Conservation (phyloP, 768 basidiomycete species). For the Podaxis sp. region DNA sequence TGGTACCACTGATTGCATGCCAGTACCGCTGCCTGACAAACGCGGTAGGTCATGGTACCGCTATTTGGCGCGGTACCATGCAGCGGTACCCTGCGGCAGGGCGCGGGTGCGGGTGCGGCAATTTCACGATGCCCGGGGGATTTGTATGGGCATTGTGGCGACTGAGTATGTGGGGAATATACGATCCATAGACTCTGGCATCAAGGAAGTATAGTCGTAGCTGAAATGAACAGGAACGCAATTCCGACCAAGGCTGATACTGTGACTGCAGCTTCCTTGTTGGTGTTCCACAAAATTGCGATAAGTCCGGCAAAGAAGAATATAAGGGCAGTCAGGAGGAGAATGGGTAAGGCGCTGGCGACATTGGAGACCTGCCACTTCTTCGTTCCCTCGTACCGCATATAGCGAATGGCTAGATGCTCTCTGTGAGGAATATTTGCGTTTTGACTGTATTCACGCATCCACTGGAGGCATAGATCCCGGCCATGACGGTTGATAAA, state of each 20-base stretch:
- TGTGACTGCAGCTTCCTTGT: conserved; percentile 13
- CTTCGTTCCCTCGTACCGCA: conserved; percentile 19
- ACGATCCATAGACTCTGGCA: conserved; percentile 1
- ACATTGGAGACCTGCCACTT: conserved; percentile 19
- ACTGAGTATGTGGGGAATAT: neutral
- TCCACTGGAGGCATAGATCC: conserved; percentile 23
- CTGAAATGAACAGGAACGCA: conserved; percentile 11
- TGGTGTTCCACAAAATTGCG: conserved; percentile 16
- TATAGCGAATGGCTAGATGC: conserved; percentile 13
- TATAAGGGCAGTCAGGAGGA: conserved; percentile 18
- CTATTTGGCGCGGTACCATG: no score
- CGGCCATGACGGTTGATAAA: conserved; percentile 16
- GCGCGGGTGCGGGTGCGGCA: no score
- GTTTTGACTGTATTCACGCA: conserved; percentile 20
- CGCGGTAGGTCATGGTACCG: no score
- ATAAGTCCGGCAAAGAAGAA: conserved; percentile 22
- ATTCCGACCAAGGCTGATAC: conserved; percentile 11
- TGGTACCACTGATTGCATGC: no score
- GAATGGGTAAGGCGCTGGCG: conserved; percentile 12
- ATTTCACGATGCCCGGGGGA: no score
- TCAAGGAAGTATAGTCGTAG: conserved; percentile 17
- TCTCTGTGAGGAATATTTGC: conserved; percentile 11
- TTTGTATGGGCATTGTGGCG: neutral
- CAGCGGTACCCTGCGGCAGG: no score
- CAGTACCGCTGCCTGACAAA: no score